These are phyloP conservation scores for Globisporangium barbulae DNA, from an alignment of 352 stramenopile species.

Conservation along the genomic window DNA sequence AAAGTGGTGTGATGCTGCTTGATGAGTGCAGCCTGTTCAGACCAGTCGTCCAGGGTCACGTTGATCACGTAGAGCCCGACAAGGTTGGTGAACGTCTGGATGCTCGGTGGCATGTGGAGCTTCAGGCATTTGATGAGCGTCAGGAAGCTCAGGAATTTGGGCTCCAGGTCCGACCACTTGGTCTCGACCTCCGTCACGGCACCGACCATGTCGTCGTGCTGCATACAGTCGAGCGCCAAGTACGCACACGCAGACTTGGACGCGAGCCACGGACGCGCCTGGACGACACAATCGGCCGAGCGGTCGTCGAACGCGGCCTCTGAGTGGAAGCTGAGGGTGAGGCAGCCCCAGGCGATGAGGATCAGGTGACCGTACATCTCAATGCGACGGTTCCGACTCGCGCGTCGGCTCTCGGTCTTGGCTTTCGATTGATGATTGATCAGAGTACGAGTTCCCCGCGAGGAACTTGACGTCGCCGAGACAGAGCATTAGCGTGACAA, in stretches of 20 bases:
- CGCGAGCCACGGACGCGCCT: slow-evolving; percentile 33
- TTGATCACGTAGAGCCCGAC: no score
- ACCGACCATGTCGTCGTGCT: neutral
- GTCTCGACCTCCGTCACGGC: no score
- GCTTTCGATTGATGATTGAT: neutral
- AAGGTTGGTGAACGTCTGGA: no score
- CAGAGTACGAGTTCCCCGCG: slow-evolving; percentile 4
- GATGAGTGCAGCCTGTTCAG: no score
- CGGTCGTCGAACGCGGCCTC: slow-evolving; percentile 12
- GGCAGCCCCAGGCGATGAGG: slow-evolving; percentile 28
- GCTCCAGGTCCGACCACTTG: no score
- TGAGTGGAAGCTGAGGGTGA: slow-evolving; percentile 26
- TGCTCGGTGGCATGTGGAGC: no score
- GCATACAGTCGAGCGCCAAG: slow-evolving; percentile 30
- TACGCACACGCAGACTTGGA: slow-evolving; percentile 34
- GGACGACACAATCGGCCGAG: slow-evolving; percentile 24
- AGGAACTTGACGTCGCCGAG: slow-evolving; percentile 26
- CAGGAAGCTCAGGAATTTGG: no score
- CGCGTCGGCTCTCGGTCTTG: neutral
- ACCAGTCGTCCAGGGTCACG: no score
- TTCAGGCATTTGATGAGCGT: no score
- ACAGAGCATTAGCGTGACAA: slow-evolving; percentile 9
- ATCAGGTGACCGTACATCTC: slow-evolving; percentile 11
- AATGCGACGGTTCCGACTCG: neutral
- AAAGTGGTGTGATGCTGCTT: no score